A percentile compares a stretch with the other conserved stretches of the same genome.
phyloP scores from a whole-genome alignment of 2,329 filamentous ascomycete genomes.

The Colletotrichum spinosum region DNA sequence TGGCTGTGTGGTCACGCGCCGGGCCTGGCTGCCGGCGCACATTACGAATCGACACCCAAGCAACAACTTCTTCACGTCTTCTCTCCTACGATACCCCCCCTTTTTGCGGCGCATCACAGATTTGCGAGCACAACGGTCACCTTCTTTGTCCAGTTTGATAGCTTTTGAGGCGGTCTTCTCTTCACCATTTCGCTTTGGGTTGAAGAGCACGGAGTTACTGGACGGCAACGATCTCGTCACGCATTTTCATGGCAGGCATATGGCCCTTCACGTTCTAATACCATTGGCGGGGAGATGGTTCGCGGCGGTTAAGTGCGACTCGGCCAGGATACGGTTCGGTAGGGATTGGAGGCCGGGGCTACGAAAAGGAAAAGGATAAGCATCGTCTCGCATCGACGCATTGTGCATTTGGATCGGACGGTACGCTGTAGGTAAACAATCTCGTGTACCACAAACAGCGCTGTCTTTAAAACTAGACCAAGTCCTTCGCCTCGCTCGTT shows the following conservation, averaged over 20 bases:
- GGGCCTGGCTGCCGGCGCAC: background rate
- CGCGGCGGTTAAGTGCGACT: background rate
- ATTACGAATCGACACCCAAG: conserved; percentile 6
- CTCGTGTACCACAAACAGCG: background rate
- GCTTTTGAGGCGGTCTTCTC: background rate
- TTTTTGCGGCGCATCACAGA: conserved; percentile 27
- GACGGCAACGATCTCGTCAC: conserved; percentile 13
- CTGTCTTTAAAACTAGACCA: conserved; percentile 9
- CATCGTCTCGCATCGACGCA: conserved; percentile 9
- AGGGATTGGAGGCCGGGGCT: conserved; percentile 2
- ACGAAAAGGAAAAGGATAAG: conserved; percentile 1
- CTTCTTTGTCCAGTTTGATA: conserved; percentile 5
- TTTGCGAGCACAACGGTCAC: conserved; percentile 21
- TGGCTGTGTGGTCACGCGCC: background rate
- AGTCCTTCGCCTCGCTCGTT: background rate
- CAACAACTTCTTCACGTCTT: conserved; percentile 22
- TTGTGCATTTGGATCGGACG: conserved; percentile 17
- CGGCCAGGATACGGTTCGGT: conserved; percentile 11
- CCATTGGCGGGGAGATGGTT: conserved; percentile 1
- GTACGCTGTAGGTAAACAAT: no score
- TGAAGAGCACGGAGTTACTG: conserved; percentile 1
- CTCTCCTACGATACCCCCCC: conserved; percentile 39
- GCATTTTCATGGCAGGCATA: conserved; percentile 9
- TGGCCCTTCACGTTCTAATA: conserved; percentile 18
- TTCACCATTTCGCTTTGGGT: background rate